Evolutionary conservation across 1,284 basidiomycete genomes (phyloP).

Genomic region (Rhodotorula sp.): DNA sequence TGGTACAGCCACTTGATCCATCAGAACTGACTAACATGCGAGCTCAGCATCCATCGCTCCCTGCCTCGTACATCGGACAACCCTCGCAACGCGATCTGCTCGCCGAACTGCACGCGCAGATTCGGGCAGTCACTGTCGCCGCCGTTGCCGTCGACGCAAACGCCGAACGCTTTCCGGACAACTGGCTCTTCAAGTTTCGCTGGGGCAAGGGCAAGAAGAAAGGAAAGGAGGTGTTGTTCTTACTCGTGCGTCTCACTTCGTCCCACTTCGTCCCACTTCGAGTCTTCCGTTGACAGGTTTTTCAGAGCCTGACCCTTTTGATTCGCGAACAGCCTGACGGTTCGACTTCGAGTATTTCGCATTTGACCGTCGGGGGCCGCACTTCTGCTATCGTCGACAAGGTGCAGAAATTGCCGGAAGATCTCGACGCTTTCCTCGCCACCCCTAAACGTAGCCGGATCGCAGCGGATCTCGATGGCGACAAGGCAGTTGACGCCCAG

Average conservation of each 20-base stretch:
- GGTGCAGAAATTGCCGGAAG: slow-evolving; percentile 58
- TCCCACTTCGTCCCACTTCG: too few relatives aligned
- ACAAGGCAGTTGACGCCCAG: slow-evolving; percentile 49
- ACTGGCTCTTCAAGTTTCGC: slow-evolving; percentile 70
- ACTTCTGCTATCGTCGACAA: slow-evolving; percentile 72
- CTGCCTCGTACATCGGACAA: slow-evolving; percentile 55
- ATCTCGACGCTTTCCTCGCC: slow-evolving; percentile 48
- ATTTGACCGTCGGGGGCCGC: slow-evolving; percentile 74
- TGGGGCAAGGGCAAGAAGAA: slow-evolving; percentile 71
- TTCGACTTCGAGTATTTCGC: slow-evolving; percentile 67
- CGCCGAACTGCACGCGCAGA: slow-evolving; percentile 59
- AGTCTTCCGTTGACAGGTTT: too few relatives aligned
- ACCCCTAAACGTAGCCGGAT: slow-evolving; percentile 51
- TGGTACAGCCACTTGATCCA: neutral
- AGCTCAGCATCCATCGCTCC: slow-evolving; percentile 64
- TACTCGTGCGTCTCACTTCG: slow-evolving; percentile 54
- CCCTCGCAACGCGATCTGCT: slow-evolving; percentile 41
- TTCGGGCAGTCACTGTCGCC: slow-evolving; percentile 60
- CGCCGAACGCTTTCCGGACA: slow-evolving; percentile 63
- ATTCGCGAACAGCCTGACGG: slow-evolving; percentile 61
- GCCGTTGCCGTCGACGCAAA: slow-evolving; percentile 74
- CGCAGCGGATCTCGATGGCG: slow-evolving; percentile 51
- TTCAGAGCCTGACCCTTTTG: too few relatives aligned
- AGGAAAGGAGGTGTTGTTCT: slow-evolving; percentile 48
- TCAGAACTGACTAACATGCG: neutral